These are phyloP conservation scores for Apiotrichum domesticum DNA, from an alignment of 1,284 basidiomycete genomes.

Conservation along the genomic window DNA sequence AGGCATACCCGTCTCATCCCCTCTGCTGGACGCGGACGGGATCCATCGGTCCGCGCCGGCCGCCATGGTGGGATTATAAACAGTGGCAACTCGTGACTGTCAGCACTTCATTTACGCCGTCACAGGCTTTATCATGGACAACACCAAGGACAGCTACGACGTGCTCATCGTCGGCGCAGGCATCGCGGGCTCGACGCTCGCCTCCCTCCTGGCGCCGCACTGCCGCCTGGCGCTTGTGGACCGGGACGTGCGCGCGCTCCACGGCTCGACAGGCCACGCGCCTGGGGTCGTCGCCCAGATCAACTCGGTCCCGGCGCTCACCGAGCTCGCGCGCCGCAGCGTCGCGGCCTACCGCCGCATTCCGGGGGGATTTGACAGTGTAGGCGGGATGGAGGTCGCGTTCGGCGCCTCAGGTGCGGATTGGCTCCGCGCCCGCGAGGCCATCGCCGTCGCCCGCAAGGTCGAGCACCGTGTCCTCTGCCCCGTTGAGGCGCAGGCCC, in stretches of 20 bases:
- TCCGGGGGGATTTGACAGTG: slow-evolving; percentile 16
- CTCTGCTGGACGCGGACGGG: too few species aligned
- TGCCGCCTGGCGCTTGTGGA: slow-evolving; percentile 50
- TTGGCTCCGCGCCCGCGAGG: slow-evolving; percentile 4
- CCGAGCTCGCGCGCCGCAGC: slow-evolving; percentile 22
- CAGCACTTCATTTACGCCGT: too few species aligned
- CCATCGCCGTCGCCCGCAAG: slow-evolving; percentile 36
- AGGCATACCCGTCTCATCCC: too few species aligned
- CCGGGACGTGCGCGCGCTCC: slow-evolving; percentile 18
- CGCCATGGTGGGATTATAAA: too few species aligned
- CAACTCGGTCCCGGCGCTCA: slow-evolving; percentile 18
- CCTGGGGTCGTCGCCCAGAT: slow-evolving; percentile 29
- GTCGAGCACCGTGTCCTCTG: slow-evolving; percentile 43
- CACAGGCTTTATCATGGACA: too few species aligned
- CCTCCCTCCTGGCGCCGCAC: slow-evolving; percentile 47
- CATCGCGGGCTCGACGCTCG: slow-evolving; percentile 36
- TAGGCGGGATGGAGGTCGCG: slow-evolving; percentile 23
- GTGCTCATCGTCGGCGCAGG: slow-evolving; percentile 25
- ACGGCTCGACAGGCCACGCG: slow-evolving; percentile 28
- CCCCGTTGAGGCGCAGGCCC: slow-evolving; percentile 20
- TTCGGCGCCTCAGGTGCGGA: slow-evolving; percentile 4
- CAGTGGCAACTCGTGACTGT: too few species aligned
- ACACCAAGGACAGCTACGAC: slow-evolving; percentile 13
- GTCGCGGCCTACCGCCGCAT: slow-evolving; percentile 14
- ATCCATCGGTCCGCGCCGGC: too few species aligned